A percentile compares a stretch with the other conserved stretches of the same genome.
These are phyloP conservation scores for Neostapfia colusana DNA, from an alignment of 176 grass and related monocot species.

Conservation along the genomic window DNA sequence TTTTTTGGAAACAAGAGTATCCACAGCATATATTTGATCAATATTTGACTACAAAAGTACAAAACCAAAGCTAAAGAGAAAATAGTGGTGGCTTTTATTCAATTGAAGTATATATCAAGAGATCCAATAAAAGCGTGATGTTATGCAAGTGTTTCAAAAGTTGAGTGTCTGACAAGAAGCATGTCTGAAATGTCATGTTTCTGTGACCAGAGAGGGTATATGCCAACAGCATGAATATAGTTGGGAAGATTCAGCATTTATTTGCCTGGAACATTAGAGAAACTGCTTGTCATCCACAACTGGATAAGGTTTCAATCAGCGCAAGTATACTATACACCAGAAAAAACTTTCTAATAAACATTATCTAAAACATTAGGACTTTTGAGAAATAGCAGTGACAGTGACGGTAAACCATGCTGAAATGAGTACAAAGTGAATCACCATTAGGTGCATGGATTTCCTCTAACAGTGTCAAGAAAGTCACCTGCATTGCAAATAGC, in stretches of 20 bases:
- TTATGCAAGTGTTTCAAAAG: no score
- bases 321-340: not conserved
- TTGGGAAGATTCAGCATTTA: no score
- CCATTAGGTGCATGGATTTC: not conserved
- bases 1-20: not conserved
- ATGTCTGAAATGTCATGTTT: no score
- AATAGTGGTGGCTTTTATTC: not conserved
- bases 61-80: not conserved
- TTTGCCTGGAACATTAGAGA: not conserved
- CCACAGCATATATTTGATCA: not conserved
- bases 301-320: not conserved
- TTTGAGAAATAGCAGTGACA: not conserved
- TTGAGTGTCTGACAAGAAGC: no score
- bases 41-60: not conserved
- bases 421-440: not conserved
- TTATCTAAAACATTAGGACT: conserved; percentile 8
- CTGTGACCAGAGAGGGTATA: no score
- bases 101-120: not conserved
- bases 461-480: conserved; percentile 3
- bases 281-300: not conserved
- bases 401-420: not conserved
- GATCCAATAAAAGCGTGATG: no score
- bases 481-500: conserved; percentile 79
- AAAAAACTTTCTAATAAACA: not conserved
- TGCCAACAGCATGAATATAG: no score